phyloP scores from a whole-genome alignment of 2,329 filamentous ascomycete genomes.

The Trichoderma oligosporum region DNA sequence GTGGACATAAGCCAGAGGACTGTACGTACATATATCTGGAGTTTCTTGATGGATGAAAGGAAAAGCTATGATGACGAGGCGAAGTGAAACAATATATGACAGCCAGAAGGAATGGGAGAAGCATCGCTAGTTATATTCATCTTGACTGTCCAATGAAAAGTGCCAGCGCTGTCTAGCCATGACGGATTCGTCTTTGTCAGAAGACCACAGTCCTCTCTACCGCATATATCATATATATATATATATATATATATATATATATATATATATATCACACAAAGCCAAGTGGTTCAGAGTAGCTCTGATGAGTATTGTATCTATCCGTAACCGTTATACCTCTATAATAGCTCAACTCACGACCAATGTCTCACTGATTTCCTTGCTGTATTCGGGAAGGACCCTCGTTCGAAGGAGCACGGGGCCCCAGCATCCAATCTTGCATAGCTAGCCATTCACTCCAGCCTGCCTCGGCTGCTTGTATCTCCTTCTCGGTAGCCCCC shows the following conservation, averaged over 20 bases:
- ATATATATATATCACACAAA: too few species aligned
- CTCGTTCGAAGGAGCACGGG: constrained; percentile 56
- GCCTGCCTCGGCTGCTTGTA: constrained; percentile 72
- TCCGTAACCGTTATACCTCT: too few species aligned
- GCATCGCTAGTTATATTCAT: constrained; percentile 7
- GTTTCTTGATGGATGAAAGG: background rate
- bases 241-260: too few species aligned
- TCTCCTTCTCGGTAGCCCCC: constrained; percentile 71
- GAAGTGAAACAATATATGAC: background rate
- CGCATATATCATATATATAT: too few species aligned
- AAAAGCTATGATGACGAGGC: background rate
- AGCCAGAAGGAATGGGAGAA: background rate
- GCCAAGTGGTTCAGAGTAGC: too few species aligned
- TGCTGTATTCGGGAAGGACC: constrained; percentile 32
- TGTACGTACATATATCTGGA: background rate
- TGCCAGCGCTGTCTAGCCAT: background rate
- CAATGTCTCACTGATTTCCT: too few species aligned
- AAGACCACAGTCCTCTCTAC: too few species aligned
- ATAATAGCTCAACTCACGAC: too few species aligned
- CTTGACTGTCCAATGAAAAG: background rate
- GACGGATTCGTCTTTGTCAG: background rate
- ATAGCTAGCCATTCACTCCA: constrained; percentile 97
- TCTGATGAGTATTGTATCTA: too few species aligned
- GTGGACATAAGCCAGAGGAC: background rate
- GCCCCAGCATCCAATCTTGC: constrained; percentile 98